Percentiles rank a stretch among this genome's conserved stretches.
Conservation (phyloP, 495 filamentous ascomycete genomes). For the Penicillium bovifimosum region DNA sequence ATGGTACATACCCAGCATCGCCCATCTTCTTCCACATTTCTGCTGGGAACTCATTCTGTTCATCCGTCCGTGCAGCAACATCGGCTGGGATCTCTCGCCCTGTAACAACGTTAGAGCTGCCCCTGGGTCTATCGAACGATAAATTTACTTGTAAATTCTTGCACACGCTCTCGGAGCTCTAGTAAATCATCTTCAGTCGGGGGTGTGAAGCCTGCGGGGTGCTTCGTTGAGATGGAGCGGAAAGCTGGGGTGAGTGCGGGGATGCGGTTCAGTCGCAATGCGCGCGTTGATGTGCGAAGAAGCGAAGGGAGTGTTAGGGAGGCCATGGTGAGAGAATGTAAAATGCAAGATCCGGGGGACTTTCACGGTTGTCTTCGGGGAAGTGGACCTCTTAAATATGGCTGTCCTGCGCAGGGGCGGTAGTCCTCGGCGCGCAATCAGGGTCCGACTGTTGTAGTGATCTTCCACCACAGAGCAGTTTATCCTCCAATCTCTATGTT, state of each 20-base stretch:
- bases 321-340: conserved; percentile 24
- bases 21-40: conserved; percentile 95
- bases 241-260: conserved; percentile 32
- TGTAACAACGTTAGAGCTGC: conserved; percentile 15
- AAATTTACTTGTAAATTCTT: conserved; percentile 72
- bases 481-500: neutral
- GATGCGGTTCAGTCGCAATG: conserved; percentile 25
- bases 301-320: conserved; percentile 25
- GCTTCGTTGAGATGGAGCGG: conserved; percentile 59
- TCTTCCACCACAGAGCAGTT: neutral
- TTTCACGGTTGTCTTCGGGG: neutral
- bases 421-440: conserved; percentile 23
- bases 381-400: conserved; percentile 11
- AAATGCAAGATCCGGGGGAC: neutral
- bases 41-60: conserved; percentile 78
- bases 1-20: conserved; percentile 58
- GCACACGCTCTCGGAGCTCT: conserved; percentile 84
- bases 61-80: conserved; percentile 75
- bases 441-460: neutral
- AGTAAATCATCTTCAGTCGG: conserved; percentile 69
- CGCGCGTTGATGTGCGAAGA: conserved; percentile 28
- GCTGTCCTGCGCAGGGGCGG: conserved; percentile 11
- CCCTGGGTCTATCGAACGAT: neutral
- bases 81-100: conserved; percentile 67
- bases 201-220: conserved; percentile 75